Base-by-base conservation (phyloP, 2,329 filamentous ascomycete genomes). In the Ophiosphaerella korrae region DNA sequence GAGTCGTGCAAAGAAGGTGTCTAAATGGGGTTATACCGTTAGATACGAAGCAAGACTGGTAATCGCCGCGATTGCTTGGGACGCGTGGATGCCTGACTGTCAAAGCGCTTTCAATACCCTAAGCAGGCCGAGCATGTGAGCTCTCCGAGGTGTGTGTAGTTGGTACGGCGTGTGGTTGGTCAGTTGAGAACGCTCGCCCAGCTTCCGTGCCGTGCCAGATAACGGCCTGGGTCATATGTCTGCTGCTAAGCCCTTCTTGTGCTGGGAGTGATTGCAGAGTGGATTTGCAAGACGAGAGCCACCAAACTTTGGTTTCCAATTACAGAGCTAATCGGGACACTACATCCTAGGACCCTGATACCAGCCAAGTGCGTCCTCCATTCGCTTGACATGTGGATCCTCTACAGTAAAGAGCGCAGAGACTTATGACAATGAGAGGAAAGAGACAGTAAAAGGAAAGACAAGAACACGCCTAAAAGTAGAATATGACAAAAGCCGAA, bases 241-340 rank as follows among this genome's bases (percentile, higher is more conserved):
- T 29, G 7, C 26, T 29, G 26, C 8, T 29, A 11, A 29, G 7
- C 26, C 7, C 26, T 9, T 8, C 7, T 29, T 3, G 26, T 29
- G 11, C 26, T 34, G 29, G 40, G 26, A n/a, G 6, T 37, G 7
- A 21, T 14, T 32, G 16, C 7, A 35, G 31, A 12, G 16, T 36
- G 32, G 13, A 34, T 16, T 14, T 40, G 24, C 14, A 31, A 34
- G 44, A 33, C 36, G 37, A 50, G 42, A 49, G 44, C 48, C 45
- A 50, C 54, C 48, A 45, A 58, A 55, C 41, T 50, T 58, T 55
- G 54, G 61, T 66, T 66, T 67, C 60, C 64, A 63, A 67, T 69
- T 67, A 67, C 58, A 57, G 55, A 63, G 55, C 54, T 62, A 63
- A 51, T 53, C 53, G 48, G 54, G 55, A 55, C 50, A 58, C 50